Conservation (phyloP, 83 land plant genomes). For the Thuja plicata region DNA sequence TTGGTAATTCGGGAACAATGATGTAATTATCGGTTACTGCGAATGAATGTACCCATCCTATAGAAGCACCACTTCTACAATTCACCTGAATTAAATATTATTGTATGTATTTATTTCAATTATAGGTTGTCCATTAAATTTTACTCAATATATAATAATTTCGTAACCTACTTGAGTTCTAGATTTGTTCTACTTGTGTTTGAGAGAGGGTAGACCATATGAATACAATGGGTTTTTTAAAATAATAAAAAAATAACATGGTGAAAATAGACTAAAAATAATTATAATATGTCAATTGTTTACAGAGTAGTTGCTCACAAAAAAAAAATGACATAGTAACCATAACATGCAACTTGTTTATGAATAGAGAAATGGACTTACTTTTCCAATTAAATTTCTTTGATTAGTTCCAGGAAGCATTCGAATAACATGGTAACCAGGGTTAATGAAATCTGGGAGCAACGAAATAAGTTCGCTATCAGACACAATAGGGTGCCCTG, state of each 20-base stretch:
- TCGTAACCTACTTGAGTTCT: no score
- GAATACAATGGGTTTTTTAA: not conserved
- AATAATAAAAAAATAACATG: no score
- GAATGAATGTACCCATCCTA: conserved; percentile 91
- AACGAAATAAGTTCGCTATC: conserved; percentile 61
- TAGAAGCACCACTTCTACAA: conserved; percentile 56
- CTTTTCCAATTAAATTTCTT: conserved; percentile 70
- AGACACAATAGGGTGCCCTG: conserved; percentile 77
- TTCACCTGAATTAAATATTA: conserved; percentile 20
- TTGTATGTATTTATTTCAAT: no score
- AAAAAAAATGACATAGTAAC: no score
- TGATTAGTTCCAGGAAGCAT: conserved; percentile 70
- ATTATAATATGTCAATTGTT: no score
- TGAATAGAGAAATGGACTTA: not conserved
- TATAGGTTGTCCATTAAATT: not conserved
- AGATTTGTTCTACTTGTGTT: no score
- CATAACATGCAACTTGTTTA: no score
- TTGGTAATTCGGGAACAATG: conserved; percentile 76
- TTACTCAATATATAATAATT: no score
- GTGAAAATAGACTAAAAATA: no score
- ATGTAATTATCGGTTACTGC: conserved; percentile 67
- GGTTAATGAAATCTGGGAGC: conserved; percentile 63
- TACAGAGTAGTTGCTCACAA: no score
- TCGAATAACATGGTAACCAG: conserved; percentile 66
- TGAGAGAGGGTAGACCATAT: not conserved